Conservation (phyloP, 352 stramenopile species). For the Ochromonadaceae sp. region DNA sequence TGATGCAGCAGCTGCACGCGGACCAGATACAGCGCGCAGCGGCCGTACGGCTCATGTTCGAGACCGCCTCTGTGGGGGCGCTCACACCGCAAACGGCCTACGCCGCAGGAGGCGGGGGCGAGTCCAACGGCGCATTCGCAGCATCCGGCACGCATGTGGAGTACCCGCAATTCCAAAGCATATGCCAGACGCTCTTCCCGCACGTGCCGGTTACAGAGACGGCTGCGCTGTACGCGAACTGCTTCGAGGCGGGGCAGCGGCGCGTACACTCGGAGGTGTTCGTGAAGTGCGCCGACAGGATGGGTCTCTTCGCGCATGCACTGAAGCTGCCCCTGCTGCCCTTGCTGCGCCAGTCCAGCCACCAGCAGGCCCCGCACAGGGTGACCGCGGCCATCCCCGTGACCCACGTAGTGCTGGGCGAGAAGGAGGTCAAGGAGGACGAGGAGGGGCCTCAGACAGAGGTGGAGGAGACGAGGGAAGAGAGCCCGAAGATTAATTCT, state of each 20-base stretch:
- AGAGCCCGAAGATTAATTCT: no score
- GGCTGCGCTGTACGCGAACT: slow-evolving; percentile 26
- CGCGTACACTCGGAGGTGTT: slow-evolving; percentile 68
- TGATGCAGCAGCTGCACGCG: slow-evolving; percentile 60
- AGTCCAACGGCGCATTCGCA: slow-evolving; percentile 17
- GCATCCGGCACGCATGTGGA: slow-evolving; percentile 46
- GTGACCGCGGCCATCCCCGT: no score
- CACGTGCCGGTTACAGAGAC: slow-evolving; percentile 17
- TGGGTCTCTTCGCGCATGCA: slow-evolving; percentile 64
- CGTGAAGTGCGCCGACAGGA: slow-evolving; percentile 52
- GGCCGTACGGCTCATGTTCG: slow-evolving; percentile 75
- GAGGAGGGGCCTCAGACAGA: no score
- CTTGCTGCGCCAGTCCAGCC: not conserved
- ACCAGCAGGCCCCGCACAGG: no score
- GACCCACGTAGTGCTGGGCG: no score
- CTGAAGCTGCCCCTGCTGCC: slow-evolving; percentile 46
- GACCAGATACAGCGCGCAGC: slow-evolving; percentile 68
- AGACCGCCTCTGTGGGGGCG: slow-evolving; percentile 47
- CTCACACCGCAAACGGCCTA: slow-evolving; percentile 18
- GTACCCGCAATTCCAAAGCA: slow-evolving; percentile 68
- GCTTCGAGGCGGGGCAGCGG: slow-evolving; percentile 40
- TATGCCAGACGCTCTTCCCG: slow-evolving; percentile 45
- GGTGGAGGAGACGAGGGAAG: no score
- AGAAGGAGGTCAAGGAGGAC: no score
- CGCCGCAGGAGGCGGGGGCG: slow-evolving; percentile 11